Conservation (phyloP, 768 basidiomycete genomes). For the Suillus plorans region DNA sequence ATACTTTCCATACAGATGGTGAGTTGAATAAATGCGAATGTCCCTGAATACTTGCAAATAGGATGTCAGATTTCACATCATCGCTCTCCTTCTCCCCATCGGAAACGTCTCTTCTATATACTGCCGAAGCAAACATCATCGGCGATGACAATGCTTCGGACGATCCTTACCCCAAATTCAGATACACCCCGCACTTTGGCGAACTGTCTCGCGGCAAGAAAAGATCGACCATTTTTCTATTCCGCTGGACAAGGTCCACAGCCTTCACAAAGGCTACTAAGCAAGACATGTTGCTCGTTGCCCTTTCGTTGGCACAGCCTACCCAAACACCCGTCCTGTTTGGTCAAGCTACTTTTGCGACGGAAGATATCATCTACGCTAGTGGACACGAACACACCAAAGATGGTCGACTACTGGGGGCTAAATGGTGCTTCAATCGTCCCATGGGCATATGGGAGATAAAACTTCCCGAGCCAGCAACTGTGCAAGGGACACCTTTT, state of each 20-base stretch:
- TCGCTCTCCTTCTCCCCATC: conserved; percentile 54
- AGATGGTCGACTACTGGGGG: conserved; percentile 59
- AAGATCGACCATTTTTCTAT: conserved; percentile 53
- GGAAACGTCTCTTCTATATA: conserved; percentile 54
- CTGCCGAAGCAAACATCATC: conserved; percentile 51
- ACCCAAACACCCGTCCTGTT: conserved; percentile 35
- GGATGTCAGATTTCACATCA: conserved; percentile 47
- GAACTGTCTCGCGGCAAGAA: conserved; percentile 57
- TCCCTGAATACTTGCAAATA: not conserved
- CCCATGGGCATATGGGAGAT: conserved; percentile 58
- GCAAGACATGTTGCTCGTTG: conserved; percentile 11
- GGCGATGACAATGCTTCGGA: conserved; percentile 20
- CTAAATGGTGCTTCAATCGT: conserved; percentile 61
- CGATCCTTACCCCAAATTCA: conserved; percentile 41
- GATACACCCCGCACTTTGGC: conserved; percentile 60
- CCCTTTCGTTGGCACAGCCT: conserved; percentile 15
- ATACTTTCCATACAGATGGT: conserved; percentile 66
- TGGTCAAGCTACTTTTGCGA: conserved; percentile 56
- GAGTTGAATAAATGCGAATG: not conserved
- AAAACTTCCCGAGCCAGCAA: conserved; percentile 19
- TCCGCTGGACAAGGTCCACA: conserved; percentile 39
- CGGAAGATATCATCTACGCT: conserved; percentile 45
- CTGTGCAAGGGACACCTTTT: conserved; percentile 8
- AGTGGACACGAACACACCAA: conserved; percentile 60
- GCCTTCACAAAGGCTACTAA: conserved; percentile 11